Base-by-base conservation (phyloP, 179 eudicot species). In the Vitellaria paradoxa region DNA sequence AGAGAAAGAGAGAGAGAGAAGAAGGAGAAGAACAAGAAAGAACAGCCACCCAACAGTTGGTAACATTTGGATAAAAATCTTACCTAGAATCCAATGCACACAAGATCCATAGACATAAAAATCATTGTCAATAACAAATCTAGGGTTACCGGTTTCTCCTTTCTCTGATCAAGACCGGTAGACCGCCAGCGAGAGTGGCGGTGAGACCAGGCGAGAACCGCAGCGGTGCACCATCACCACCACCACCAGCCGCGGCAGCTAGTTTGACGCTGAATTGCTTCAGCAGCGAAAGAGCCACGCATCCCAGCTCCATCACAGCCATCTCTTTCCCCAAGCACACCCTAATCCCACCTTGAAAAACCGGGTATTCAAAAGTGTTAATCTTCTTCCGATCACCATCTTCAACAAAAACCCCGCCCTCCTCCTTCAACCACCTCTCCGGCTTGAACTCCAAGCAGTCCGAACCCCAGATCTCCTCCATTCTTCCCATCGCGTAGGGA, bases 291-390 rank as follows among this genome's bases (percentile, higher is more conserved):
- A 89, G 65, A 6, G 78, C 75, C 0, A 89, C 90, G 24, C 78
- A 70, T 77, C 87, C 84, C 61, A 89, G 79, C 74, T 89, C 89
- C 69, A 92, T 74, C 0, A 92, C 61, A 9, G 94, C 89, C 91
- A 92, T 88, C 76, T 92, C 97, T 68, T 89, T 90, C 9, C 97
- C 97, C 57, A 90, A 83, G 80, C 97, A 92, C 14, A 84, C 86
- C 86, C 97, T 90, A 13, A 68, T 45, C 1, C 94, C 97, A 6
- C 86, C 94, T 78, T 92, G 92, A 70, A 90, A 92, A 12, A 90
- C 89, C 2, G 93, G 92, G 76, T 87, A 90, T 77, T 88, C 86
- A 11, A 72, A 92, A 6, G 89, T 77, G 73, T 76, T n/a, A n/a
- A n/a, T 30, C 37, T 30, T 30, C 37, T 30, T 30, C 37, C 37